phyloP scores from a whole-genome alignment of 345 rosid species.

The Hypericum androsaemum region DNA sequence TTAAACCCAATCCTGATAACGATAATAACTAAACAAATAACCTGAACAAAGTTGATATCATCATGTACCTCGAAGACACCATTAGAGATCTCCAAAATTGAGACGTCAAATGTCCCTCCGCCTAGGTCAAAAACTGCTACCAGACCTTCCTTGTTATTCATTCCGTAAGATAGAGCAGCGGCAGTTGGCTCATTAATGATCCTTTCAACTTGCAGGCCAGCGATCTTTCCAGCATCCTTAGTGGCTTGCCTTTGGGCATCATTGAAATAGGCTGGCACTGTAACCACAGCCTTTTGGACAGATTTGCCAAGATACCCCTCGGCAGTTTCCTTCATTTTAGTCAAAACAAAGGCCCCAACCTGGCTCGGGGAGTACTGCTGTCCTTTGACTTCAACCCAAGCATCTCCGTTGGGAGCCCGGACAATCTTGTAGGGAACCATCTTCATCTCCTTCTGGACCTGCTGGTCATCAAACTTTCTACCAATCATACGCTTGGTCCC shows the following conservation, averaged over 20 bases:
- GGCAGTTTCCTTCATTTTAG: slow-evolving; percentile 31
- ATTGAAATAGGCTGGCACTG: slow-evolving; percentile 33
- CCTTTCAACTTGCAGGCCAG: slow-evolving; percentile 30
- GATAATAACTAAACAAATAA: background rate
- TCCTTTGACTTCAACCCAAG: slow-evolving; percentile 29
- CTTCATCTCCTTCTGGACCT: slow-evolving; percentile 30
- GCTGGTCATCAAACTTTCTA: slow-evolving; percentile 25
- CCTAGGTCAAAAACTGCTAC: slow-evolving; percentile 34
- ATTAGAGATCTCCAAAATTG: slow-evolving; percentile 28
- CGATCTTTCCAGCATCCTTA: slow-evolving; percentile 30
- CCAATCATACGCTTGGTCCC: slow-evolving; percentile 30
- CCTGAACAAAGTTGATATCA: background rate
- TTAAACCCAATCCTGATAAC: background rate
- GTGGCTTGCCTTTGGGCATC: slow-evolving; percentile 35
- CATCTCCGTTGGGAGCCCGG: slow-evolving; percentile 29
- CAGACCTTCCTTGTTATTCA: slow-evolving; percentile 30
- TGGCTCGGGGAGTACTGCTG: slow-evolving; percentile 33
- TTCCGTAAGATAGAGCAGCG: slow-evolving; percentile 30
- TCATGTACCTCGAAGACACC: slow-evolving; percentile 28
- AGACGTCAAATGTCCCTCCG: slow-evolving; percentile 28
- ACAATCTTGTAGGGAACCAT: slow-evolving; percentile 33
- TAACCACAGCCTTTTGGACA: slow-evolving; percentile 25
- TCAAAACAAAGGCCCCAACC: slow-evolving; percentile 25
- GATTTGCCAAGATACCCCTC: slow-evolving; percentile 26
- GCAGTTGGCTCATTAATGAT: slow-evolving; percentile 35